Conservation (phyloP, 2,329 filamentous ascomycete species). For the Claviceps monticola region DNA sequence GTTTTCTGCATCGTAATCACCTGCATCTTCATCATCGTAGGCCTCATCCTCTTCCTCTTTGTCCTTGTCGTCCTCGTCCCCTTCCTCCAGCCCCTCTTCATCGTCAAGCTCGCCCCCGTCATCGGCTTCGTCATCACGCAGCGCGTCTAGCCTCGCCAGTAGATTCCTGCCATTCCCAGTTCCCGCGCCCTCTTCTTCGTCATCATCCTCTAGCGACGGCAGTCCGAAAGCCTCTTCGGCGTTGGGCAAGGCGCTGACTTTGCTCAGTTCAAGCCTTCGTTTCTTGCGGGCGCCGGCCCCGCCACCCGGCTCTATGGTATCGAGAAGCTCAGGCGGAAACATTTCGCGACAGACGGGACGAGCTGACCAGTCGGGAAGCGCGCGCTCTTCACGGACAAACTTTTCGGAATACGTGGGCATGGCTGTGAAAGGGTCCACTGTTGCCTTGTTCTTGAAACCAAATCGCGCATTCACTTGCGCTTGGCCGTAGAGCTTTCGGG, state of each 20-base stretch:
- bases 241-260: slow-evolving; percentile 32
- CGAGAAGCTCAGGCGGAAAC: slow-evolving; percentile 42
- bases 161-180: slow-evolving; percentile 21
- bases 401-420: slow-evolving; percentile 45
- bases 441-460: slow-evolving; percentile 40
- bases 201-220: slow-evolving; percentile 14
- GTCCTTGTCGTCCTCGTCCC: slow-evolving; percentile 32
- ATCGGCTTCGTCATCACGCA: slow-evolving; percentile 36
- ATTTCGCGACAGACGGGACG: slow-evolving; percentile 37
- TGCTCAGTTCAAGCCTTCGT: slow-evolving; percentile 32
- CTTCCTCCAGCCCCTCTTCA: slow-evolving; percentile 31
- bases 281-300: slow-evolving; percentile 24
- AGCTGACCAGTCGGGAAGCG: slow-evolving; percentile 38
- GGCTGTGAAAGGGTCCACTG: slow-evolving; percentile 42
- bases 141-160: slow-evolving; percentile 30
- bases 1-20: slow-evolving; percentile 46
- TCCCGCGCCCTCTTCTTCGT: slow-evolving; percentile 17
- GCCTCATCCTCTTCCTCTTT: slow-evolving; percentile 35
- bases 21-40: slow-evolving; percentile 44
- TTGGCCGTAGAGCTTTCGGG: slow-evolving; percentile 36
- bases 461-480: slow-evolving; percentile 45
- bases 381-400: slow-evolving; percentile 36
- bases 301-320: slow-evolving; percentile 34
- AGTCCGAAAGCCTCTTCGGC: slow-evolving; percentile 37
- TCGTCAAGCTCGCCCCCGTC: slow-evolving; percentile 35